Conservation (phyloP, 148 eudicot species). For the Diospyros kaki region DNA sequence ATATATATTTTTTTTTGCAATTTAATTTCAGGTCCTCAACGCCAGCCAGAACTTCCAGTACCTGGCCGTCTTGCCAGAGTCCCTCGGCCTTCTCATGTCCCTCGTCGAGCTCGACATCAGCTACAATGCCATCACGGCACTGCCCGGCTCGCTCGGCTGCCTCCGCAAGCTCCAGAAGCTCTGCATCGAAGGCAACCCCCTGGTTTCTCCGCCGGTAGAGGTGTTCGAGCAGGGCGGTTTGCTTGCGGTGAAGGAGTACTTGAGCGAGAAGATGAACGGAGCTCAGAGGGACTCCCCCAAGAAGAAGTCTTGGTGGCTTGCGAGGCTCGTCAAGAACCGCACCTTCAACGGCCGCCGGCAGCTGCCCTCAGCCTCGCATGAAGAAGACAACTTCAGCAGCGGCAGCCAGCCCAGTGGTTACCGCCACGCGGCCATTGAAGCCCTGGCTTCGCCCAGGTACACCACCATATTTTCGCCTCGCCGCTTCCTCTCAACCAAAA, state of each 20-base stretch:
- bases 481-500: constrained; percentile 50
- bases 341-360: constrained; percentile 30
- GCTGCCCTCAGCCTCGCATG: not conserved
- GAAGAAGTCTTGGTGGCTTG: constrained; percentile 61
- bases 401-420: no score
- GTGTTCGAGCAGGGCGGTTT: constrained; percentile 53
- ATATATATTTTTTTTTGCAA: no score
- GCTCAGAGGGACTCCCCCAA: constrained; percentile 20
- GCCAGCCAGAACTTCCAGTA: constrained; percentile 74
- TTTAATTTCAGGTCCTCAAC: constrained; percentile 30
- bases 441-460: constrained; percentile 49
- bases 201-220: constrained; percentile 60
- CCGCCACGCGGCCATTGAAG: no score
- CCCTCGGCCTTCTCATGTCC: constrained; percentile 67
- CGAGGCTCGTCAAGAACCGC: constrained; percentile 39
- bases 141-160: constrained; percentile 64
- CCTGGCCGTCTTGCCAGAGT: constrained; percentile 49
- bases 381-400: constrained; percentile 13
- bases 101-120: constrained; percentile 69
- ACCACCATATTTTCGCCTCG: constrained; percentile 55
- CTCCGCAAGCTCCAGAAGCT: constrained; percentile 64
- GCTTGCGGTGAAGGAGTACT: constrained; percentile 45
- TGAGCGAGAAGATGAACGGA: constrained; percentile 54
- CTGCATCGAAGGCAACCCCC: constrained; percentile 65
- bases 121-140: constrained; percentile 45